Conservation (phyloP, 1,284 basidiomycete species). For the Polyporus tsugae region DNA sequence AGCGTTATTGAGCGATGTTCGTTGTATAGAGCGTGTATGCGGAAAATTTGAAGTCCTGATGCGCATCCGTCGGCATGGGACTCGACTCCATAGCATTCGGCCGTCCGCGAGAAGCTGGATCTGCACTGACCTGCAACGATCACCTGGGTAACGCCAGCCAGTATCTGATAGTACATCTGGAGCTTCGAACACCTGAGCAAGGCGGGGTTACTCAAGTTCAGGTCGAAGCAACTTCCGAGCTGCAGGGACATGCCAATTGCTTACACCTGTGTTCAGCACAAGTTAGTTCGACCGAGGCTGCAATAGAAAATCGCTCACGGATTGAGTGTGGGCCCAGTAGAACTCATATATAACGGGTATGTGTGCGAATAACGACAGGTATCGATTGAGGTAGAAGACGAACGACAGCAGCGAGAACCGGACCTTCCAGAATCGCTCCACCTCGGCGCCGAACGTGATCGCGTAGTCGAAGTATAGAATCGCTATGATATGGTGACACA, state of each 20-base stretch:
- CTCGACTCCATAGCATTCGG: background rate
- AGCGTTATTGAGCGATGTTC: conserved; percentile 4
- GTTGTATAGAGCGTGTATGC: conserved; percentile 18
- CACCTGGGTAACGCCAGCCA: conserved; percentile 14
- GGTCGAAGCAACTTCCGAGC: background rate
- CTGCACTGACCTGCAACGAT: conserved; percentile 16
- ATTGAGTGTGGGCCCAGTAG: background rate
- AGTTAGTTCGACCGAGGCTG: background rate
- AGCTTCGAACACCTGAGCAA: conserved; percentile 14
- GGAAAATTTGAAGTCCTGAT: conserved; percentile 18
- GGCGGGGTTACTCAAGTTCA: background rate
- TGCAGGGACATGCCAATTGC: background rate
- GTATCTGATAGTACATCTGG: conserved; percentile 22
- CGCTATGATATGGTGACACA: background rate
- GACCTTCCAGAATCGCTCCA: conserved; percentile 9
- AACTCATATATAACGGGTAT: conserved; percentile 17
- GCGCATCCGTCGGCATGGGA: background rate
- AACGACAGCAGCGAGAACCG: background rate
- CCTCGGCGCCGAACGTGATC: background rate
- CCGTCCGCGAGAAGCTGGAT: background rate
- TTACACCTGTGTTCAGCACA: background rate
- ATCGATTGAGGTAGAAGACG: conserved; percentile 19
- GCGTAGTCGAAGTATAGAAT: conserved; percentile 14
- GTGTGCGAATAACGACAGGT: conserved; percentile 14
- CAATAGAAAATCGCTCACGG: background rate